Percentiles rank a stretch among this genome's conserved stretches.
Evolutionary conservation across 2,329 filamentous ascomycete species (phyloP).

Genomic region (Meredithiella fracta): DNA sequence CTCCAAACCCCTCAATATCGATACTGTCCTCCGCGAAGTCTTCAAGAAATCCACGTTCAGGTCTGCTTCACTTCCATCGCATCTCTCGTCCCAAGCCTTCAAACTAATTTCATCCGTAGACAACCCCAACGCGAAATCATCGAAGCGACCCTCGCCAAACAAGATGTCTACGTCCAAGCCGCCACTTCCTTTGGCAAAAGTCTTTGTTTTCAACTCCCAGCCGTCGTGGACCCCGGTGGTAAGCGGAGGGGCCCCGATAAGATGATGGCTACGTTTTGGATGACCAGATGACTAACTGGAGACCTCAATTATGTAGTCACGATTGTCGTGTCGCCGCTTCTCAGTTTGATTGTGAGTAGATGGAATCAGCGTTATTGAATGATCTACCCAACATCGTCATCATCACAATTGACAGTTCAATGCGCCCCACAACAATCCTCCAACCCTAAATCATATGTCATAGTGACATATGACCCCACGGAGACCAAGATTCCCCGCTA

Average conservation of each 20-base stretch:
- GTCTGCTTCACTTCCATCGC: conserved; percentile 1
- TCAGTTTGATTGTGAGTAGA: conserved; percentile 63
- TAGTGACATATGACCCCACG: too few relatives aligned
- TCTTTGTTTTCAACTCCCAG: conserved; percentile 81
- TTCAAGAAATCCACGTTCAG: conserved; percentile 1
- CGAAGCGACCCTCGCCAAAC: conserved; percentile 56
- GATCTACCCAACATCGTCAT: too few relatives aligned
- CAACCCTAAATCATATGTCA: too few relatives aligned
- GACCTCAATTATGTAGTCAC: conserved; percentile 41
- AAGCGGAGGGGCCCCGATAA: conserved; percentile 22
- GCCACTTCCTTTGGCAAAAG: conserved; percentile 86
- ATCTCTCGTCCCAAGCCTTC: not conserved
- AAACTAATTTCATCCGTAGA: conserved; percentile 26
- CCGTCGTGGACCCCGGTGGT: conserved; percentile 76
- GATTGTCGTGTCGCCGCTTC: conserved; percentile 73
- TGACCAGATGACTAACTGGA: not conserved
- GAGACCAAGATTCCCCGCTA: not conserved
- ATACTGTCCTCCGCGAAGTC: not conserved
- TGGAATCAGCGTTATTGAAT: not conserved
- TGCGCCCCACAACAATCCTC: too few relatives aligned
- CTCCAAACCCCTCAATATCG: not conserved
- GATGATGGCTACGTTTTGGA: too few relatives aligned
- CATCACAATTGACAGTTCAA: too few relatives aligned
- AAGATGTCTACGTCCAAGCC: conserved; percentile 89
- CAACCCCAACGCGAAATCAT: conserved; percentile 82